Percentiles rank a stretch among this genome's conserved stretches.
These are phyloP conservation scores for Nasturtium officinale DNA, from an alignment of 345 rosid genomes.

Conservation along the genomic window DNA sequence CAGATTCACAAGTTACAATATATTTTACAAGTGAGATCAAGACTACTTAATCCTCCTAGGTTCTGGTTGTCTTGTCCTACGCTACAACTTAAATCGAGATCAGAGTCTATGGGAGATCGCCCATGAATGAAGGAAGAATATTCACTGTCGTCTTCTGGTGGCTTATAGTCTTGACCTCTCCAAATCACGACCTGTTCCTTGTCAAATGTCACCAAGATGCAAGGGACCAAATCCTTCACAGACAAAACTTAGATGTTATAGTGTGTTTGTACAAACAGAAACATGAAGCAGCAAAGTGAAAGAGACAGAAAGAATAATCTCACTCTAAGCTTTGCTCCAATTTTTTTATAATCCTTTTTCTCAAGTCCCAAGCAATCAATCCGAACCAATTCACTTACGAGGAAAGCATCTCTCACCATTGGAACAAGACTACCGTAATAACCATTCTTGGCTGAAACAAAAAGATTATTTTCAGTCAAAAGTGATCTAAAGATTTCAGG, in stretches of 20 bases:
- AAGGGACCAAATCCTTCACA: conserved; percentile 80
- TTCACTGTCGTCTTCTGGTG: conserved; percentile 49
- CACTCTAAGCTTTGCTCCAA: conserved; percentile 92
- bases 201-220: conserved; percentile 81
- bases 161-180: conserved; percentile 73
- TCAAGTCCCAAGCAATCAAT: conserved; percentile 87
- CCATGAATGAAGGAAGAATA: conserved; percentile 39
- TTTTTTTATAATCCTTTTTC: conserved; percentile 85
- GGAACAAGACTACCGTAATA: conserved; percentile 87
- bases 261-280: not conserved
- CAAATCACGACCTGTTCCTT: conserved; percentile 91
- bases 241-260: conserved; percentile 1
- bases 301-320: conserved; percentile 24
- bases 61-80: not conserved
- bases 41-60: conserved; percentile 1
- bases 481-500: not conserved
- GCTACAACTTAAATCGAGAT: not conserved
- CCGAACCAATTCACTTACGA: conserved; percentile 64
- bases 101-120: conserved; percentile 39
- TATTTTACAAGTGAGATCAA: conserved; percentile 20
- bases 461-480: not conserved
- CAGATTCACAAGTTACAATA: not conserved
- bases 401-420: conserved; percentile 93
- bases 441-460: conserved; percentile 81
- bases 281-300: not conserved